Evolutionary conservation across 108 stramenopile species (phyloP).

Genomic region (Fistulifera solaris): DNA sequence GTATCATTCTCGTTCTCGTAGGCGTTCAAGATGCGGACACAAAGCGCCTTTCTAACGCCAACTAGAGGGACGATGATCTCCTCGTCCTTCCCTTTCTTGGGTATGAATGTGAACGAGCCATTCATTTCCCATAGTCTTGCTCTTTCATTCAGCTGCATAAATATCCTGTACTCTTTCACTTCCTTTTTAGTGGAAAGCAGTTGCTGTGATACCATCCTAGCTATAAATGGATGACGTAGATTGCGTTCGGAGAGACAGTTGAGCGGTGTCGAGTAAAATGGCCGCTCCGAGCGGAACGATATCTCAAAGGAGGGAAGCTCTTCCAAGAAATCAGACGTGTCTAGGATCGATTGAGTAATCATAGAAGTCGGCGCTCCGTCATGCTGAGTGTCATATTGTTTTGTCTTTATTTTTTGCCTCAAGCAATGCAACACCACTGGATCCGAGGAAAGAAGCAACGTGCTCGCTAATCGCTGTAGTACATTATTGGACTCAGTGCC

Average conservation of each 20-base stretch:
- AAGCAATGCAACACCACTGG: slow-evolving; percentile 49
- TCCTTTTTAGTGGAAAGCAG: slow-evolving; percentile 33
- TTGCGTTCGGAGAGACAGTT: not conserved
- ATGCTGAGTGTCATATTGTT: not conserved
- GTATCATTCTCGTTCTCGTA: slow-evolving; percentile 52
- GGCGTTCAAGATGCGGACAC: slow-evolving; percentile 64
- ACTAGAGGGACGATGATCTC: slow-evolving; percentile 54
- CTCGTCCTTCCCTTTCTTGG: slow-evolving; percentile 21
- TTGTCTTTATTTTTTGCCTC: slow-evolving; percentile 7
- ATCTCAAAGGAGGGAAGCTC: not conserved
- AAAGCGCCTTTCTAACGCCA: slow-evolving; percentile 66
- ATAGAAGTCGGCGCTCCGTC: slow-evolving; percentile 1
- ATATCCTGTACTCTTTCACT: slow-evolving; percentile 26
- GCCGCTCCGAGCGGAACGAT: not conserved
- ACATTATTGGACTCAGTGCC: slow-evolving; percentile 7
- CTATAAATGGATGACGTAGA: slow-evolving; percentile 1
- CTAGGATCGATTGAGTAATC: slow-evolving; percentile 3
- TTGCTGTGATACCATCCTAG: not conserved
- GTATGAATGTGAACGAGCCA: slow-evolving; percentile 26
- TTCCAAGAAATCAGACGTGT: not conserved
- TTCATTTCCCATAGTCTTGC: slow-evolving; percentile 68
- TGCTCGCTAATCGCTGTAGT: slow-evolving; percentile 12
- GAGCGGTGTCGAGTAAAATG: not conserved
- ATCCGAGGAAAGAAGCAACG: slow-evolving; percentile 27
- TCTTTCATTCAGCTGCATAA: slow-evolving; percentile 49